These are phyloP conservation scores for Thielaviopsis ethacetica DNA, from an alignment of 2,329 filamentous ascomycete species.

Conservation along the genomic window DNA sequence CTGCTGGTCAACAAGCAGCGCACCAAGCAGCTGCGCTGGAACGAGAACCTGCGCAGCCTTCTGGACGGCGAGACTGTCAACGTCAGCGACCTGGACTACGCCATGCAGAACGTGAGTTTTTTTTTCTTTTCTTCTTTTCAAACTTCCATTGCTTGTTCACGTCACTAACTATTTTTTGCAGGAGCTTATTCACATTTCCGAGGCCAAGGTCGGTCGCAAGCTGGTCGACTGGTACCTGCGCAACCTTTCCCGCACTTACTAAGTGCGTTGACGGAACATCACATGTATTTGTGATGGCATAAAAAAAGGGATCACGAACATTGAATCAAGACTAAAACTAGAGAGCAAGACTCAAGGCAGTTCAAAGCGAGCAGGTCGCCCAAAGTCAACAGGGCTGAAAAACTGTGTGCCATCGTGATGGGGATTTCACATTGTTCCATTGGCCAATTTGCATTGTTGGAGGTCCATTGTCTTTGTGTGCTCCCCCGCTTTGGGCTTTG, in stretches of 20 bases:
- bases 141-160: no score
- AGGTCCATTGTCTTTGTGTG: background rate
- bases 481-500: background rate
- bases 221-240: slow-evolving; percentile 98
- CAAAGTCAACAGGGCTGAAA: background rate
- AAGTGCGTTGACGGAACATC: slow-evolving; percentile 15
- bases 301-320: background rate
- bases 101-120: slow-evolving; percentile 69
- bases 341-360: background rate
- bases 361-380: background rate
- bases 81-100: slow-evolving; percentile 91
- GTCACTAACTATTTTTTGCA: slow-evolving; percentile 19
- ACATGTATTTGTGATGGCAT: background rate
- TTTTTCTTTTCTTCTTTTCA: background rate
- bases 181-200: slow-evolving; percentile 96
- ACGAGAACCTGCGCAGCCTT: slow-evolving; percentile 61
- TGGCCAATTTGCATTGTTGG: background rate
- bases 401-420: background rate
- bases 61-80: slow-evolving; percentile 87
- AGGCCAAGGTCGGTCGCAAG: slow-evolving; percentile 94
- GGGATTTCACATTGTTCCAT: background rate
- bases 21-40: slow-evolving; percentile 90
- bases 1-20: slow-evolving; percentile 97
- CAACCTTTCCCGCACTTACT: slow-evolving; percentile 92
- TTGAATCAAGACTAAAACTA: background rate